Conservation (phyloP, 2,329 filamentous ascomycete genomes). For the Calycina herbarum region DNA sequence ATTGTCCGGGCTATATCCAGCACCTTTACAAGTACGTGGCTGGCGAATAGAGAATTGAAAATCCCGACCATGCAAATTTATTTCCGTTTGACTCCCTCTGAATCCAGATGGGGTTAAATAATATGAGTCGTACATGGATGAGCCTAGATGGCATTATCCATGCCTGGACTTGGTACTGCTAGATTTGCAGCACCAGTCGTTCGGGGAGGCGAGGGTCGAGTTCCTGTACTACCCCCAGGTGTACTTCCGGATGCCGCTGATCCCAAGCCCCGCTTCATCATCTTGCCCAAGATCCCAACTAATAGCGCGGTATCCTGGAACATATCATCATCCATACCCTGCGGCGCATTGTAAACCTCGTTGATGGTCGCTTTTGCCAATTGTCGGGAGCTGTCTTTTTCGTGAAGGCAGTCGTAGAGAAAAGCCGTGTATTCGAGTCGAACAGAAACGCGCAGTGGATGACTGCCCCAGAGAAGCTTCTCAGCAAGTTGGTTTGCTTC, state of each 20-base stretch:
- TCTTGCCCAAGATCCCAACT: conserved; percentile 80
- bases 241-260: conserved; percentile 24
- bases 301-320: conserved; percentile 90
- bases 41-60: background rate
- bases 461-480: conserved; percentile 76
- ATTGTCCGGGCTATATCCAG: background rate
- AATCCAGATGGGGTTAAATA: background rate
- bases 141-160: conserved; percentile 34
- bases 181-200: conserved; percentile 6
- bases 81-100: background rate
- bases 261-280: conserved; percentile 72
- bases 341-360: conserved; percentile 86
- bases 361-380: conserved; percentile 81
- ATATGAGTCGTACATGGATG: background rate
- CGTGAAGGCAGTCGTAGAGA: conserved; percentile 87
- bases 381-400: conserved; percentile 71
- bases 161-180: conserved; percentile 25
- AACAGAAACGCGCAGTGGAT: conserved; percentile 84
- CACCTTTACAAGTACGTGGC: background rate
- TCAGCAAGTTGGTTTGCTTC: conserved; percentile 76
- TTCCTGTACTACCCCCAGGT: conserved; percentile 23
- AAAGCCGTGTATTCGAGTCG: conserved; percentile 93
- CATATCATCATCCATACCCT: conserved; percentile 93
- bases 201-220: conserved; percentile 20
- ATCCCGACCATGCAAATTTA: background rate